phyloP scores from a whole-genome alignment of 345 rosid species.

The Corymbia maculata region DNA sequence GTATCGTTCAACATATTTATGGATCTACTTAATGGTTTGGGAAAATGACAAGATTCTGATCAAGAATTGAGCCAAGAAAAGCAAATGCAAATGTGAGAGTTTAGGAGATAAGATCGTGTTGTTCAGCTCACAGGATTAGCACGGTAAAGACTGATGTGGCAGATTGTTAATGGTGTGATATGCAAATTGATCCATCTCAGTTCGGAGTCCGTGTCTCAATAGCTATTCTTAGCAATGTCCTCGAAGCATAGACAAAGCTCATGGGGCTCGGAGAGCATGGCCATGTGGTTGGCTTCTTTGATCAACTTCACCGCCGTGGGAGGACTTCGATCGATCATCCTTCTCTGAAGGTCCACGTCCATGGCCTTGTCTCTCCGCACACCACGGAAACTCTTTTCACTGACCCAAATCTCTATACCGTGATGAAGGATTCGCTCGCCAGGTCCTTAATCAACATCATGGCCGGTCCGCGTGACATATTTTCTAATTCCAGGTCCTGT shows the following conservation, averaged over 20 bases:
- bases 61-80: neutral
- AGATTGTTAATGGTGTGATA: neutral
- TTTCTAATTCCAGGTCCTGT: constrained; percentile 24
- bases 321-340: no score
- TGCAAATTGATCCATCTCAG: neutral
- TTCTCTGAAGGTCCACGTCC: no score
- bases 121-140: neutral
- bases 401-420: neutral
- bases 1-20: no score
- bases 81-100: neutral
- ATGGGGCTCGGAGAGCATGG: no score
- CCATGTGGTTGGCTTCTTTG: no score
- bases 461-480: constrained; percentile 10
- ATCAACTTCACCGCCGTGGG: no score
- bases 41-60: neutral
- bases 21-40: no score
- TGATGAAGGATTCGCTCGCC: neutral
- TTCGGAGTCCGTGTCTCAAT: neutral
- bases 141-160: neutral
- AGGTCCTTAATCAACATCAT: constrained; percentile 13
- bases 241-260: no score
- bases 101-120: neutral
- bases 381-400: no score
- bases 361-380: no score
- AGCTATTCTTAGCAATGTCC: no score